A percentile compares a stretch with the other conserved stretches of the same genome.
phyloP scores from a whole-genome alignment of 139 green algal species.

The Dunaliella primolecta region DNA sequence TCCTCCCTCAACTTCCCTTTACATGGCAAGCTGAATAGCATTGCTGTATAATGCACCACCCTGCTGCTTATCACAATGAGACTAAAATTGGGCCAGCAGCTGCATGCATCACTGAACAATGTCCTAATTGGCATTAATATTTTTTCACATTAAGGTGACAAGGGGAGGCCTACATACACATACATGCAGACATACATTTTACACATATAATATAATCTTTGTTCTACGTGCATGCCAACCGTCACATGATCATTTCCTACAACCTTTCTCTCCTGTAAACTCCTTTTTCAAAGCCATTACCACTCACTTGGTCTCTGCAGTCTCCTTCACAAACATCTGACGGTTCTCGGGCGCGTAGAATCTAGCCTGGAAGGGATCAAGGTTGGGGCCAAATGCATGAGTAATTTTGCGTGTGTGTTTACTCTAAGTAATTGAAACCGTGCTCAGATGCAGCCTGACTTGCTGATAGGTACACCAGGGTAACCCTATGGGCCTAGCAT shows the following conservation, averaged over 20 bases:
- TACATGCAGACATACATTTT: not conserved
- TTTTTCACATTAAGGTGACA: too few relatives aligned
- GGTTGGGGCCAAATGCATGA: not conserved
- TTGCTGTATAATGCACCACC: too few relatives aligned
- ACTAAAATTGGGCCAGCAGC: too few relatives aligned
- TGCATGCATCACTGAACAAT: too few relatives aligned
- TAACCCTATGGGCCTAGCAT: not conserved
- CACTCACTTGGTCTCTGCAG: constrained; percentile 24
- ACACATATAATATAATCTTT: not conserved
- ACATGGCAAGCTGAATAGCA: too few relatives aligned
- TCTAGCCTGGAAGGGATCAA: constrained; percentile 25
- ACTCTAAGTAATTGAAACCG: not conserved
- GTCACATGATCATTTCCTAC: not conserved
- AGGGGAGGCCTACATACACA: too few relatives aligned
- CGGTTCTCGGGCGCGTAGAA: constrained; percentile 50
- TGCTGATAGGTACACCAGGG: too few relatives aligned
- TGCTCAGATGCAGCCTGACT: not conserved
- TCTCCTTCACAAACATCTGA: constrained; percentile 41
- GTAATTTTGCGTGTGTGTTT: not conserved
- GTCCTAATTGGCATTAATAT: too few relatives aligned
- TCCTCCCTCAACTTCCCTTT: too few relatives aligned
- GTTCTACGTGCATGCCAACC: not conserved
- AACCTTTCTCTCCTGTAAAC: not conserved
- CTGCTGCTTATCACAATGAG: too few relatives aligned
- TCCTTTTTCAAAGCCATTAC: not conserved